These are phyloP conservation scores for Eragrostis nindensis DNA, from an alignment of 176 grass and related monocot genomes.

Conservation along the genomic window DNA sequence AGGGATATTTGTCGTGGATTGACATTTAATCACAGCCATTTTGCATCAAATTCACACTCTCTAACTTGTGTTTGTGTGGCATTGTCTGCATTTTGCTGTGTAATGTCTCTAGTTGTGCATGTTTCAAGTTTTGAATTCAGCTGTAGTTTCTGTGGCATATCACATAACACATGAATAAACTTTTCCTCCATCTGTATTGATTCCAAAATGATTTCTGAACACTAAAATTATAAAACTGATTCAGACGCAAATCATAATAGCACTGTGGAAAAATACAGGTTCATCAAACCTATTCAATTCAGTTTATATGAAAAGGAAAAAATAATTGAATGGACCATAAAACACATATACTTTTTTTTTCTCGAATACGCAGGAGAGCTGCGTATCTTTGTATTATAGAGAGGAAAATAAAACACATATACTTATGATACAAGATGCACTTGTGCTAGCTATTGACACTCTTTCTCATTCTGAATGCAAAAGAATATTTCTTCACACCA, in stretches of 20 bases:
- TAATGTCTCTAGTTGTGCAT: not conserved
- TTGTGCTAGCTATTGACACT: too few relatives aligned
- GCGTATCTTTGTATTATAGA: too few relatives aligned
- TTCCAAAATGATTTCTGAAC: not conserved
- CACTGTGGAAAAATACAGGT: not conserved
- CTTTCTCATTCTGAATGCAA: not conserved
- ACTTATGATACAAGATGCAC: not conserved
- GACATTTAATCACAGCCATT: too few relatives aligned
- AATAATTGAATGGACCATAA: not conserved
- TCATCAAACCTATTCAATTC: not conserved
- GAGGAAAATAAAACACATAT: too few relatives aligned
- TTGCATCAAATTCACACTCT: not conserved
- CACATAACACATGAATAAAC: not conserved
- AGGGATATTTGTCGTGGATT: not conserved
- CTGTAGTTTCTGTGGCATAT: not conserved
- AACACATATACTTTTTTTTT: too few relatives aligned
- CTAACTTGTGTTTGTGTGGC: not conserved
- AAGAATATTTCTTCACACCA: slow-evolving; percentile 12
- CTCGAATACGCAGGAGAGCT: too few relatives aligned
- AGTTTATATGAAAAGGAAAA: not conserved
- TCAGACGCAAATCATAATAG: not conserved
- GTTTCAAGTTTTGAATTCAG: not conserved
- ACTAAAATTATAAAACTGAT: not conserved
- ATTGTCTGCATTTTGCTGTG: not conserved
- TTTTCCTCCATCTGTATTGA: not conserved